Evolutionary conservation across 2,329 filamentous ascomycete species (phyloP).

Genomic region (Dendrostoma leiphaemia): DNA sequence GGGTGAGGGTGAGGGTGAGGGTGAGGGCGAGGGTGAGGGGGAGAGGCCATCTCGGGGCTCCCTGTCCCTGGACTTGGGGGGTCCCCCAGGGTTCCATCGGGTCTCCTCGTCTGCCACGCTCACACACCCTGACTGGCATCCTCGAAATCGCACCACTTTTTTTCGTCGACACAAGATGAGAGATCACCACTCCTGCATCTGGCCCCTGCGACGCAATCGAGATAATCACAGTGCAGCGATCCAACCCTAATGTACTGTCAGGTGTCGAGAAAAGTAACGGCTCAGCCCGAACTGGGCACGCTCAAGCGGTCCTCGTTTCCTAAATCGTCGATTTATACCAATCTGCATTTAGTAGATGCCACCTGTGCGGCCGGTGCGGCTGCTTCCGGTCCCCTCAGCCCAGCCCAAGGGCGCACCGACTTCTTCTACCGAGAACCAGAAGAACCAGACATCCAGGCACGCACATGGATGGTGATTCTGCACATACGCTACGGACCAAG

Average conservation of each 20-base stretch:
- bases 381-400: neutral
- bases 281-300: neutral
- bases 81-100: neutral
- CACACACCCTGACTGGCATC: constrained; percentile 9
- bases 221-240: constrained; percentile 14
- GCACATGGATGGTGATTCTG: too few species aligned
- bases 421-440: too few species aligned
- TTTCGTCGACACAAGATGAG: constrained; percentile 18
- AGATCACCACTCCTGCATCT: constrained; percentile 14
- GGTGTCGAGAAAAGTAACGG: neutral
- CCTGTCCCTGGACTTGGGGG: neutral
- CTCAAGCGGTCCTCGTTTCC: neutral
- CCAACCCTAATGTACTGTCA: neutral
- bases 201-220: constrained; percentile 16
- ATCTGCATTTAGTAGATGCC: constrained; percentile 1
- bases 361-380: neutral
- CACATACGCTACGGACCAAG: too few species aligned
- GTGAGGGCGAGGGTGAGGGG: too few species aligned
- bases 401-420: neutral
- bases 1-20: too few species aligned
- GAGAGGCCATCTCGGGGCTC: constrained; percentile 1
- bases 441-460: too few species aligned
- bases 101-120: neutral
- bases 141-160: constrained; percentile 23
- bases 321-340: neutral